A percentile compares a stretch with the other conserved stretches of the same genome.
These are phyloP conservation scores for Phytopythium ostracodes DNA, from an alignment of 352 stramenopile species.

Conservation along the genomic window DNA sequence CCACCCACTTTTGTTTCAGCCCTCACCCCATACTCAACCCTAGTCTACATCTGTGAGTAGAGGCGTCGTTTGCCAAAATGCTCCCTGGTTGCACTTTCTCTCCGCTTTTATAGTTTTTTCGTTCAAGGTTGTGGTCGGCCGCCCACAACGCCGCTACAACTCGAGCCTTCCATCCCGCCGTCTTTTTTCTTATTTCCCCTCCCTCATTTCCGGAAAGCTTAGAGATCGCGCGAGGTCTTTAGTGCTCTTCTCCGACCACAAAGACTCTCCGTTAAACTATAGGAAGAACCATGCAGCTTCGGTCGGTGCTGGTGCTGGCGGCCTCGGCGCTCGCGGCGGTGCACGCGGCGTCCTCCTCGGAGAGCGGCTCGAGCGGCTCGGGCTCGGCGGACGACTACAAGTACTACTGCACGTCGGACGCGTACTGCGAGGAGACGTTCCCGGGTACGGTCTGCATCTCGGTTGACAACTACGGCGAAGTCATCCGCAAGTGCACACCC, in stretches of 20 bases:
- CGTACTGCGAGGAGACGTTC: constrained; percentile 65
- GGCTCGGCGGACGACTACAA: constrained; percentile 25
- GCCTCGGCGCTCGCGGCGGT: constrained; percentile 23
- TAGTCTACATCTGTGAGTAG: background rate
- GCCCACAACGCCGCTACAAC: background rate
- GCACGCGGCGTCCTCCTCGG: constrained; percentile 9
- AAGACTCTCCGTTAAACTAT: background rate
- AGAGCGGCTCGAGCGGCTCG: constrained; percentile 7
- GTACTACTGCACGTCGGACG: constrained; percentile 65
- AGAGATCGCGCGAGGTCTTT: background rate
- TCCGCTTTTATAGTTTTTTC: constrained; percentile 4
- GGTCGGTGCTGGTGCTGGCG: constrained; percentile 26
- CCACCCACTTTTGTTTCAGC: constrained; percentile 3
- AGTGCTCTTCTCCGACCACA: background rate
- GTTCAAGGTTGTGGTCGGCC: background rate
- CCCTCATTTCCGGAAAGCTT: background rate
- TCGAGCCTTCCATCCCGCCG: background rate
- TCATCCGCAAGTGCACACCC: constrained; percentile 77
- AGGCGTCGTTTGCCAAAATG: background rate
- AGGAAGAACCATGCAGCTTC: constrained; percentile 40
- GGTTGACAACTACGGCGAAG: constrained; percentile 71
- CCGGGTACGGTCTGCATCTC: constrained; percentile 70
- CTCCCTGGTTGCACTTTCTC: background rate
- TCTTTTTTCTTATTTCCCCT: background rate
- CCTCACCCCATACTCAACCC: background rate